These are phyloP conservation scores for Leccinum disarticulatum DNA, from an alignment of 768 basidiomycete genomes.

Conservation along the genomic window DNA sequence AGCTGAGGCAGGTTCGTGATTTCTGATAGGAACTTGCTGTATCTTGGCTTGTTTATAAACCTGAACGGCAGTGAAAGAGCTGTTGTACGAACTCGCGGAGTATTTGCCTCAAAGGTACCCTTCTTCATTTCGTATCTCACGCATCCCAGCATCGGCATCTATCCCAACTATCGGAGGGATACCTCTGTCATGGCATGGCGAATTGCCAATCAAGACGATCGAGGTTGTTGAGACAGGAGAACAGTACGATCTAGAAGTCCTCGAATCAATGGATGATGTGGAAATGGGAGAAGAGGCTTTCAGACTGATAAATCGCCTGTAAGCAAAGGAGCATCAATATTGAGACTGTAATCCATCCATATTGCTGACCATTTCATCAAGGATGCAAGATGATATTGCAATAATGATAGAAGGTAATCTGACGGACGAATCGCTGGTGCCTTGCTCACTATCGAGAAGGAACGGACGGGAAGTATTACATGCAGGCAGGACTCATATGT, in stretches of 20 bases:
- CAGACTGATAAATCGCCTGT: slow-evolving; percentile 62
- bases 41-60: neutral
- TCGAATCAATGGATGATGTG: slow-evolving; percentile 24
- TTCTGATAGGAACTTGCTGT: neutral
- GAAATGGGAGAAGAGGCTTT: slow-evolving; percentile 54
- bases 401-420: slow-evolving; percentile 57
- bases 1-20: slow-evolving; percentile 30
- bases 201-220: slow-evolving; percentile 52
- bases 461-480: slow-evolving; percentile 67
- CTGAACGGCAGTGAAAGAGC: slow-evolving; percentile 51
- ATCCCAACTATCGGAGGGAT: slow-evolving; percentile 24
- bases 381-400: slow-evolving; percentile 59
- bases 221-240: slow-evolving; percentile 50
- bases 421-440: neutral
- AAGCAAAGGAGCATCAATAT: slow-evolving; percentile 26
- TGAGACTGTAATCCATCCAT: neutral
- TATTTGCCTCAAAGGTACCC: slow-evolving; percentile 71
- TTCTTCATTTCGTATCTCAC: slow-evolving; percentile 50
- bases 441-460: slow-evolving; percentile 38
- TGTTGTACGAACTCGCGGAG: slow-evolving; percentile 68
- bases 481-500: slow-evolving; percentile 72
- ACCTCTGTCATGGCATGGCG: slow-evolving; percentile 40
- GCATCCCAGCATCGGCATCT: slow-evolving; percentile 27
- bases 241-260: slow-evolving; percentile 51
- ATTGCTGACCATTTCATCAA: slow-evolving; percentile 17